A percentile compares a stretch with the other conserved stretches of the same genome.
phyloP scores from a whole-genome alignment of 805 yeast genomes.

The Candida verbasci region DNA sequence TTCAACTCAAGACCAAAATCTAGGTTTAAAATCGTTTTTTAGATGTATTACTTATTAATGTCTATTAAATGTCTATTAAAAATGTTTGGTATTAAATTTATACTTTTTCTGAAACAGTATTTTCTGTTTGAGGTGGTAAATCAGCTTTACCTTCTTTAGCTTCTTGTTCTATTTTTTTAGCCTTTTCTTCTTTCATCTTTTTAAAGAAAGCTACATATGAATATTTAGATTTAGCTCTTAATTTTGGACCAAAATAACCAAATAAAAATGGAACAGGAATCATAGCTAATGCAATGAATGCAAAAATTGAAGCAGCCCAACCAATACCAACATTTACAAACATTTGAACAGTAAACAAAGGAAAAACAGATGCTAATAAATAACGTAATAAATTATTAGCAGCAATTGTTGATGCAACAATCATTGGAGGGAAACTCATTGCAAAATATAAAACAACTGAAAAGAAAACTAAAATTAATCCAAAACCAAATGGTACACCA shows the following conservation, averaged over 20 bases:
- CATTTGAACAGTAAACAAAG: slow-evolving; percentile 84
- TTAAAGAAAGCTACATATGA: slow-evolving; percentile 49
- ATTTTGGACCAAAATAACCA: slow-evolving; percentile 49
- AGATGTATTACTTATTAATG: no score
- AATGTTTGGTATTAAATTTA: slow-evolving; percentile 50
- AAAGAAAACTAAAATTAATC: slow-evolving; percentile 68
- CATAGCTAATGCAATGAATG: slow-evolving; percentile 62
- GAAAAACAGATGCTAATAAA: slow-evolving; percentile 72
- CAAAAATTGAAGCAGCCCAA: slow-evolving; percentile 76
- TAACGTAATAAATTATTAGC: slow-evolving; percentile 82
- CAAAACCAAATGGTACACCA: slow-evolving; percentile 77
- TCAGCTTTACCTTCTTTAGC: not conserved
- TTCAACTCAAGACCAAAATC: no score
- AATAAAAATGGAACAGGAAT: slow-evolving; percentile 74
- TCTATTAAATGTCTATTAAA: slow-evolving; percentile 40
- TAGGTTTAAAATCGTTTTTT: no score
- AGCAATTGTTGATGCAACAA: slow-evolving; percentile 83
- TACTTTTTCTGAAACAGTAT: slow-evolving; percentile 11
- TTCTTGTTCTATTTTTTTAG: slow-evolving; percentile 9
- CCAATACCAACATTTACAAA: slow-evolving; percentile 62
- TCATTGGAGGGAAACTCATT: slow-evolving; percentile 67
- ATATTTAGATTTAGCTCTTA: slow-evolving; percentile 55
- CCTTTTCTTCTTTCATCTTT: slow-evolving; percentile 16
- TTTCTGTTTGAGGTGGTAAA: not conserved
- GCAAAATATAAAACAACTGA: slow-evolving; percentile 65